phyloP scores from a whole-genome alignment of 1,284 basidiomycete species.

The Heliocybe sulcata region DNA sequence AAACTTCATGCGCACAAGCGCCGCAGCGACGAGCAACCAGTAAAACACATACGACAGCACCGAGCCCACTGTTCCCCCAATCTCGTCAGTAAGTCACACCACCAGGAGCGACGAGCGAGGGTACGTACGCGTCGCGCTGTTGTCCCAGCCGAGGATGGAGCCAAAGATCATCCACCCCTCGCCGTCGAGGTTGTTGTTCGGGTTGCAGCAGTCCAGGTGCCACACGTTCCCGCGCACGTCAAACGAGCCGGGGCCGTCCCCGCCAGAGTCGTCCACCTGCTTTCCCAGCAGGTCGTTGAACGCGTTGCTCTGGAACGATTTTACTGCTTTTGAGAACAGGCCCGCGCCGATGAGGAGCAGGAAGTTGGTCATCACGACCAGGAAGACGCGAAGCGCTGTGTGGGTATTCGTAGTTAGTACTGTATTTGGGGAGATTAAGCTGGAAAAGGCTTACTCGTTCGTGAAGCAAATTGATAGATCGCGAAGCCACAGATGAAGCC shows the following conservation, averaged over 20 bases:
- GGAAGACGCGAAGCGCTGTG: slow-evolving; percentile 68
- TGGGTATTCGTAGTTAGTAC: no score
- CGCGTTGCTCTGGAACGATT: slow-evolving; percentile 62
- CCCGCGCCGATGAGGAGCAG: slow-evolving; percentile 89
- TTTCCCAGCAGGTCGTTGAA: slow-evolving; percentile 69
- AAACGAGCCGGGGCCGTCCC: slow-evolving; percentile 75
- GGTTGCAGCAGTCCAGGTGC: slow-evolving; percentile 82
- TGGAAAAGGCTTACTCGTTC: slow-evolving; percentile 28
- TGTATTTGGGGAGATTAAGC: no score
- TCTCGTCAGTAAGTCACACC: not conserved
- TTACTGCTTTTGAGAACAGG: slow-evolving; percentile 70
- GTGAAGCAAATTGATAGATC: slow-evolving; percentile 72
- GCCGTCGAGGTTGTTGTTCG: slow-evolving; percentile 47
- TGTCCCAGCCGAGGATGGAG: slow-evolving; percentile 73
- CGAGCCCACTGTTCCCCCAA: slow-evolving; percentile 45
- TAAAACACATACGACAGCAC: slow-evolving; percentile 74
- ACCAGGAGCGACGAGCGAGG: not conserved
- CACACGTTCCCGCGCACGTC: slow-evolving; percentile 77
- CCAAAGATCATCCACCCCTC: slow-evolving; percentile 71
- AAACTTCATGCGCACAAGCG: slow-evolving; percentile 67
- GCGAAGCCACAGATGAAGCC: slow-evolving; percentile 65
- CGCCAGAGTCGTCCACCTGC: slow-evolving; percentile 71
- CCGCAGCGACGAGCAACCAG: slow-evolving; percentile 66
- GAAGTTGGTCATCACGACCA: slow-evolving; percentile 84
- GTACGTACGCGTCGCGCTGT: slow-evolving; percentile 41